A percentile compares a stretch with the other conserved stretches of the same genome.
Conservation (phyloP, 2,329 filamentous ascomycete species). For the Ascomycota sp. region DNA sequence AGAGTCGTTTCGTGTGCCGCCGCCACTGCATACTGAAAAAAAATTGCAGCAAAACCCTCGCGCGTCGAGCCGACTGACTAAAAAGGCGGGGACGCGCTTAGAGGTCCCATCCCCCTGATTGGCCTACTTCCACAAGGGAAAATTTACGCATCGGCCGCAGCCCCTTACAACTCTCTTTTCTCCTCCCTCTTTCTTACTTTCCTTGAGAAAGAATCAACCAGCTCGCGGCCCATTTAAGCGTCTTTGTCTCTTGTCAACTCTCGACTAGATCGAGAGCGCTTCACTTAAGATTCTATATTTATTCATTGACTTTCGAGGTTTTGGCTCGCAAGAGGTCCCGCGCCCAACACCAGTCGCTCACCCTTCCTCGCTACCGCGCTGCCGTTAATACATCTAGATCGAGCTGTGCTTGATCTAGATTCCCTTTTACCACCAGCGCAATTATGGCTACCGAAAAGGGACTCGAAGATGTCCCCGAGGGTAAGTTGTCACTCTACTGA, state of each 20-base stretch:
- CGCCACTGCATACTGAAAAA: no score
- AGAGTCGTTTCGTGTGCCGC: no score
- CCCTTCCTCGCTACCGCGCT: conserved; percentile 11
- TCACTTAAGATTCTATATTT: conserved; percentile 22
- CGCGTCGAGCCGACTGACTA: not conserved
- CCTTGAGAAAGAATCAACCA: conserved; percentile 12
- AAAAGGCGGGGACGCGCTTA: conserved; percentile 2
- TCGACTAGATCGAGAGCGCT: conserved; percentile 23
- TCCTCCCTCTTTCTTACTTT: conserved; percentile 11
- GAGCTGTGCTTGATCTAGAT: conserved; percentile 60
- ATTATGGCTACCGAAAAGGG: conserved; percentile 98
- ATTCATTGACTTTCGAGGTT: conserved; percentile 12
- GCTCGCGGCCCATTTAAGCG: conserved; percentile 15
- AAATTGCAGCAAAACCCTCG: no score
- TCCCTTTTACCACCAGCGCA: conserved; percentile 40
- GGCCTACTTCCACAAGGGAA: conserved; percentile 6
- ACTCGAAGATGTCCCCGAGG: conserved; percentile 93
- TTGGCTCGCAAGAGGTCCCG: conserved; percentile 8
- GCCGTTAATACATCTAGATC: conserved; percentile 37
- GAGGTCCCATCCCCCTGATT: conserved; percentile 4
- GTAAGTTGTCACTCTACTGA: conserved; percentile 30
- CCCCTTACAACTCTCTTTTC: conserved; percentile 18
- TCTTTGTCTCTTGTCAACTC: conserved; percentile 19
- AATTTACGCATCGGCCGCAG: conserved; percentile 15
- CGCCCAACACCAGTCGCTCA: not conserved